Evolutionary conservation across 495 filamentous ascomycete genomes (phyloP), one percentile per base, ranked within the genome.

Genomic region (Podospora pseudoanserina): DNA sequence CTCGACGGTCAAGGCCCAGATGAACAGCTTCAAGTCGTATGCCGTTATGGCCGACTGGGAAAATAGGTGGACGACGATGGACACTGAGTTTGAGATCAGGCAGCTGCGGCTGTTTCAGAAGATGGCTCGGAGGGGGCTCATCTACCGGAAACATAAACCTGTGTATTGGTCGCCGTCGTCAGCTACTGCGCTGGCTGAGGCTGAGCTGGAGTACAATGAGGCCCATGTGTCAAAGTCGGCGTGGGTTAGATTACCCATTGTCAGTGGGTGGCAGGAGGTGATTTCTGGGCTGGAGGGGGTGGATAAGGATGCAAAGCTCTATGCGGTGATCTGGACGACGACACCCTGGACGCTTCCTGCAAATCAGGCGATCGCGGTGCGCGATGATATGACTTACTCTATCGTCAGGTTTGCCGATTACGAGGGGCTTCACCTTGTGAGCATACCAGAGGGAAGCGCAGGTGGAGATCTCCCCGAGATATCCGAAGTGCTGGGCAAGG

Each of bases 261-360:
- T 80, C 0, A 3, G 2, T 49, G 77, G 80, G 3, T 72, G 90
- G n/a, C 83, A 86, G 11, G 75, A 66, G 60, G 54, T 60, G 5
- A n/a, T 81, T 15, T 74, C 79, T 1, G 78, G 77, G 26, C 61
- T 82, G 67, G 65, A 76, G 26, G 60, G 59, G n/a, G 61, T 82
- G 15, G 54, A 74, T 16, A 7, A 19, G 55, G n/a, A 18, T 19
- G 78, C 79, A 19, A 65, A 68, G 20, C 60, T 97, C 34, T 89
- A 83, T 73, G 92, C 90, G 26, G 87, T 95, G 28, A 91, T 97
- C 67, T 99, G 95, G 95, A 99, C 95, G 9, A 99, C 95, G 0
- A 98, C 94, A 2, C 96, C 95, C 0, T 99, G 95, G 95, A 98
- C 95, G 0, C 81, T 99, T 3, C 96, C 95, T 2, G 93, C 96